These are phyloP conservation scores for Globisporangium polare DNA, from an alignment of 352 stramenopile species.

Conservation along the genomic window DNA sequence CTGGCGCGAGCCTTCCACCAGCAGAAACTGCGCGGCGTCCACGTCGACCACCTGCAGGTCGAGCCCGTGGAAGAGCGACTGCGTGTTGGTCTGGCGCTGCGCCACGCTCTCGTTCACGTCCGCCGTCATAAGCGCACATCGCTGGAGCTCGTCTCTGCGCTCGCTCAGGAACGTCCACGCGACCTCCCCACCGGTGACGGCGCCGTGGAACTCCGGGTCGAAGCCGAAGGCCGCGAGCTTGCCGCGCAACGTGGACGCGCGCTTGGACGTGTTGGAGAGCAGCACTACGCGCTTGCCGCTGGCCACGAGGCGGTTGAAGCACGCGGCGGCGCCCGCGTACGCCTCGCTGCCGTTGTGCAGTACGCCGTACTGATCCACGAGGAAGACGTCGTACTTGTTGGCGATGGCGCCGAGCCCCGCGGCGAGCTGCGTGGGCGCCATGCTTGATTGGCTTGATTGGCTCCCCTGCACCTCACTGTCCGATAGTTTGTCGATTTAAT, in stretches of 20 bases:
- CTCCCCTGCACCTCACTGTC: too few relatives aligned
- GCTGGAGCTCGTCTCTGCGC: slow-evolving; percentile 20
- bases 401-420: slow-evolving; percentile 33
- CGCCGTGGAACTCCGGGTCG: slow-evolving; percentile 39
- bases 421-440: slow-evolving; percentile 25
- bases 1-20: slow-evolving; percentile 55
- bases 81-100: slow-evolving; percentile 25
- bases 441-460: background rate
- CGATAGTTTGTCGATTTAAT: too few relatives aligned
- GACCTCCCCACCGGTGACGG: slow-evolving; percentile 53
- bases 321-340: slow-evolving; percentile 61
- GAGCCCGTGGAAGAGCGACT: slow-evolving; percentile 51
- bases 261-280: slow-evolving; percentile 88
- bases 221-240: slow-evolving; percentile 75
- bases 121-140: slow-evolving; percentile 41
- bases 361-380: slow-evolving; percentile 91
- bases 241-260: slow-evolving; percentile 35
- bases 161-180: slow-evolving; percentile 38
- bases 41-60: slow-evolving; percentile 37
- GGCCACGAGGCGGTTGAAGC: slow-evolving; percentile 50
- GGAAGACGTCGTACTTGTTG: slow-evolving; percentile 83
- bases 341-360: slow-evolving; percentile 84
- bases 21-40: slow-evolving; percentile 41
- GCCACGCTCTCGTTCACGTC: slow-evolving; percentile 28
- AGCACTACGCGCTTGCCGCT: slow-evolving; percentile 77